Evolutionary conservation across 2,329 filamentous ascomycete species (phyloP), one percentile per base, ranked within the genome.

Genomic region (Clarireedia monteithiana): DNA sequence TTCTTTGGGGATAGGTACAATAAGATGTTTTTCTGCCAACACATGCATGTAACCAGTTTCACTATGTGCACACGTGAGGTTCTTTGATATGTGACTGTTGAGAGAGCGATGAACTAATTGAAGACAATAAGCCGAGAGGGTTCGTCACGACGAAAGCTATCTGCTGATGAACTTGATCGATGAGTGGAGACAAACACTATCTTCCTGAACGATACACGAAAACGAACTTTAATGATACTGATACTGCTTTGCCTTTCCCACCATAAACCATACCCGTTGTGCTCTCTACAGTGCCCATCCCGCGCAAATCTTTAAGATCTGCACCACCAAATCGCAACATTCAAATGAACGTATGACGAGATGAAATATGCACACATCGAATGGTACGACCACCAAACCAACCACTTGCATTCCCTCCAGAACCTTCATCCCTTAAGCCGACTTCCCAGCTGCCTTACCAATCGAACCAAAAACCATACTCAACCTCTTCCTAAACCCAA

Each of bases 1-100:
- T 57, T 47, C 44, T 49, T 61, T 59, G 53, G 57, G 58, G 58
- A 59, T 59, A 60, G 57, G 58, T 53, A 58, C 61, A 60, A 63
- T 63, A 57, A 50, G 56, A 59, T 58, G 55, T 57, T 51, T 62
- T 63, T 63, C 59, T 62, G 60, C 60, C 59, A 59, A 52, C 54
- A 52, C 48, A 56, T 53, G 7, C 54, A 53, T 47, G 34, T 47
- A 26, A 15, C 24, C 27, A 34, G 23, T 48, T 23, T 49, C 47
- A 50, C 39, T 7, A 38, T 30, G 4, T 34, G 53, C 44, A 9
- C 20, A 45, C 47, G 47, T 55, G 53, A 55, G 40, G 46, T 38
- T 23, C 9, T 50, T 55, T n/a, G 38, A 50, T 50, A 50, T 36
- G 39, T 55, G 47, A 55, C 50, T 17, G 27, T 44, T 23, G 20